Base-by-base conservation (phyloP, 2,329 filamentous ascomycete genomes). In the Anthostomella pinea region DNA sequence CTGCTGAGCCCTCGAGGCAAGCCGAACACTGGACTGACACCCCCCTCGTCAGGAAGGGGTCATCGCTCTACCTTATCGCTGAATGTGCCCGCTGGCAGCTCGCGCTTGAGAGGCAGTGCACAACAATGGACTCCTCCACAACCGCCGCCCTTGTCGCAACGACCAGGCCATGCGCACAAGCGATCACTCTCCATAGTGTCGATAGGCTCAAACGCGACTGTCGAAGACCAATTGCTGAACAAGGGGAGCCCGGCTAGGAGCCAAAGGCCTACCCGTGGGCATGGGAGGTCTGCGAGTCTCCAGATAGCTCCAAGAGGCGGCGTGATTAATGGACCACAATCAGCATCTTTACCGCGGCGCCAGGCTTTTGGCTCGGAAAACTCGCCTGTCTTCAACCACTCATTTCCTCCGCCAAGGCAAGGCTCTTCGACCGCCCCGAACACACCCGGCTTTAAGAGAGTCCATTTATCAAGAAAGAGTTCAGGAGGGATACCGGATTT, bases 111-210 rank as follows among this genome's bases (percentile, higher is more conserved):
- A 18, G 59, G 68, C 7, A 67, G 67, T 7, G 70, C 72, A 5
- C 59, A 70, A 18, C 70, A 72, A 48, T 75, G 72, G 70, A 48
- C 48, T 35, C 53, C 52, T 33, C 41, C 52, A 36, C 52, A 53
- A 44, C 39, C 45, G 28, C 40, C 48, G 28, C 51, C 49, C 27
- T 35, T 45, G 26, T 53, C 49, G 32, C 52, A 52, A 45, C 46
- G 36, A 39, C 60, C 62, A 15, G 68, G 72, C n/a, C 77, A 83
- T 53, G 68, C 72, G 35, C 86, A 90, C 53, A 81, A 83, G 58
- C 74, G 85, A 51, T 91, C 87, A 3, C 73, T 93, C 19, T 93
- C 87, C 13, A 91, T 93, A 46, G 79, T 91, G 29, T 91, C 87
- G 8, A 78, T 91, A 51, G 83, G 82, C 8, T 78, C 78, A 14